Conservation (phyloP, 225 moss, liverwort and hornwort genomes). For the Marchantia paleacea region DNA sequence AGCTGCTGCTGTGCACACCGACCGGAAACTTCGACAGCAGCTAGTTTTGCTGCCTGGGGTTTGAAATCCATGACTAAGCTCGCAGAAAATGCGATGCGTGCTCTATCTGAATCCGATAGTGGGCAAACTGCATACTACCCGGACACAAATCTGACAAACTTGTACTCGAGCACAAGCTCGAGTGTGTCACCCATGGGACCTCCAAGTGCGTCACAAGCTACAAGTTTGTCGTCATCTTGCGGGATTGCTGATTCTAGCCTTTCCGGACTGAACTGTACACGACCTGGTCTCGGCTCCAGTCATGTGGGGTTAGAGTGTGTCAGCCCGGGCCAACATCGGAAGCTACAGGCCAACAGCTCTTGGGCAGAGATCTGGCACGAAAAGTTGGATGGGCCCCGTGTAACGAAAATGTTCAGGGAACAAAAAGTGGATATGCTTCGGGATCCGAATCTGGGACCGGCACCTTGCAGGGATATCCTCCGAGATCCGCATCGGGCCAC, state of each 20-base stretch:
- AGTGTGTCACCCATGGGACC: background rate
- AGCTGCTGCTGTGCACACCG: background rate
- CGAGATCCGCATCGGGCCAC: slow-evolving; percentile 2
- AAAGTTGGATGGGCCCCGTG: background rate
- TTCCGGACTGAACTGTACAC: background rate
- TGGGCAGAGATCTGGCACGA: background rate
- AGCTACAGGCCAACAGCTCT: too few relatives aligned
- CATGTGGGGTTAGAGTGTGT: background rate
- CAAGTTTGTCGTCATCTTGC: background rate
- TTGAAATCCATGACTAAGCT: background rate
- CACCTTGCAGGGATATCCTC: background rate
- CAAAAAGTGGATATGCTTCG: background rate
- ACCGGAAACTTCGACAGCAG: background rate
- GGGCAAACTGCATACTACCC: background rate
- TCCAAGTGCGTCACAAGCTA: background rate
- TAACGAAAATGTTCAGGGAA: background rate
- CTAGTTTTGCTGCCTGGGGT: background rate
- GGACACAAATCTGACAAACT: slow-evolving; percentile 1
- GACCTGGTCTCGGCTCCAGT: background rate
- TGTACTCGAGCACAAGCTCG: background rate
- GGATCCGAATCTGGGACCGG: slow-evolving; percentile 11
- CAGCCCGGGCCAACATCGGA: background rate
- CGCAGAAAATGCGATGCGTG: background rate
- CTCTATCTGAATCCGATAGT: background rate
- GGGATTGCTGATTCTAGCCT: background rate